Evolutionary conservation across 768 basidiomycete species (phyloP).

Genomic region (Podaxis sp.): DNA sequence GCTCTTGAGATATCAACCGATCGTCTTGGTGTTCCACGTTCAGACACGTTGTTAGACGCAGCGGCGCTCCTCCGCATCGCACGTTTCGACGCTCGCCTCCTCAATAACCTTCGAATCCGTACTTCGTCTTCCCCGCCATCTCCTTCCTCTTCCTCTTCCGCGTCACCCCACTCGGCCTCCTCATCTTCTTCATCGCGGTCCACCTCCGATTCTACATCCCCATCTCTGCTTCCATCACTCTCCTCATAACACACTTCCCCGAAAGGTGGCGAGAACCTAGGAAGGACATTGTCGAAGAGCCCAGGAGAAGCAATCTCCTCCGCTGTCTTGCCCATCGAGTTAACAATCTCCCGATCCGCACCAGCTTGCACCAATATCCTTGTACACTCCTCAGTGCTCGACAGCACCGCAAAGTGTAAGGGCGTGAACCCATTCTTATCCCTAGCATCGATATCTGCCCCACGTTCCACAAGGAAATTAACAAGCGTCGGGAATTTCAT

Average conservation of each 20-base stretch:
- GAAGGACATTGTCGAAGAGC: constrained; percentile 42
- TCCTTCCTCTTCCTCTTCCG: constrained; percentile 17
- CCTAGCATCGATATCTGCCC: constrained; percentile 77
- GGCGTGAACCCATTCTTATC: constrained; percentile 92
- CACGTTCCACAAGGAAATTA: constrained; percentile 67
- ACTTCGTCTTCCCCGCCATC: constrained; percentile 23
- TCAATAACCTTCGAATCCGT: constrained; percentile 32
- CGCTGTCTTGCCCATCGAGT: constrained; percentile 68
- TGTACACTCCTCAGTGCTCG: constrained; percentile 61
- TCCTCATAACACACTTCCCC: constrained; percentile 20
- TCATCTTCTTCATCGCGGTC: constrained; percentile 64
- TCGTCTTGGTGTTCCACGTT: constrained; percentile 24
- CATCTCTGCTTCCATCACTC: constrained; percentile 25
- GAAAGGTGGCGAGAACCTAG: constrained; percentile 17
- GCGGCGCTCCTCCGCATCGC: constrained; percentile 26
- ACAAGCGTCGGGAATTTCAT: constrained; percentile 74
- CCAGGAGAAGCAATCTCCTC: constrained; percentile 53
- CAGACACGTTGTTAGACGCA: constrained; percentile 25
- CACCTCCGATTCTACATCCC: constrained; percentile 59
- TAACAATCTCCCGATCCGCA: constrained; percentile 77
- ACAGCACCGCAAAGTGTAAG: constrained; percentile 80
- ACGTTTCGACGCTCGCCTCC: constrained; percentile 35
- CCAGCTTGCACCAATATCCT: constrained; percentile 73
- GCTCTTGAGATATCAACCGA: constrained; percentile 33
- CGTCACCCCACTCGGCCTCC: constrained; percentile 26